Evolutionary conservation across 2,329 filamentous ascomycete species (phyloP), one percentile per base, ranked within the genome.

Genomic region (Pyricularia sp.): DNA sequence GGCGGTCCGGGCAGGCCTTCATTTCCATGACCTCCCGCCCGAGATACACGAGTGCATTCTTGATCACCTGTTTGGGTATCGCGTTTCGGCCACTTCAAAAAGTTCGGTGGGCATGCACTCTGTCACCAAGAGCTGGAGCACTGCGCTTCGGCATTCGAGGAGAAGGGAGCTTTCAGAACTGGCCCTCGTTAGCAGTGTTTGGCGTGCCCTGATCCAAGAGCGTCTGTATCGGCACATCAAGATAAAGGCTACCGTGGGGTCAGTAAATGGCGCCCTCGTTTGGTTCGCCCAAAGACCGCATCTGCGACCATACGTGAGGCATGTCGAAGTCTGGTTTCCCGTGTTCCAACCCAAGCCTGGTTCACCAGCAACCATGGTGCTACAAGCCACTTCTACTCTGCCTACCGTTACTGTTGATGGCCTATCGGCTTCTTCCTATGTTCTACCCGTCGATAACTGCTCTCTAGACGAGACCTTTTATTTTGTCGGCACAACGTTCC

Each of bases 311-410:
- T 85, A 90, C 69, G 84, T 91, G 66, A 86, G 85, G 68, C 88
- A 91, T 70, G 82, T 91, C 66, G 88, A 91, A 74, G 80, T 91
- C 57, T 91, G 88, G 88, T 89, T 91, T 67, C 88, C 89, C 3
- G 88, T 91, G 55, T 91, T 88, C 70, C 82, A 87, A 68, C 84
- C 83, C 24, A 82, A 80, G 65, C 78, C 79, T 65, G 75, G 78
- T 10, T 57, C 53, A 16, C 53, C 53, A 57, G 53, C 53, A 7
- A 75, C 79, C 5, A 70, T 76, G 55, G 75, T 77, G 4, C 68
- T 78, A 24, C 77, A 78, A 19, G 77, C 78, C 55, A 77, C 76
- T 0, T 75, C 79, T 63, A 74, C 78, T 1, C 73, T 83, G 10
- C 82, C 82, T 8, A 82, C 78, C 0, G 78, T 84, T n/a, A 82